Evolutionary conservation across 345 rosid genomes (phyloP).

Genomic region (Euphorbia peplus): DNA sequence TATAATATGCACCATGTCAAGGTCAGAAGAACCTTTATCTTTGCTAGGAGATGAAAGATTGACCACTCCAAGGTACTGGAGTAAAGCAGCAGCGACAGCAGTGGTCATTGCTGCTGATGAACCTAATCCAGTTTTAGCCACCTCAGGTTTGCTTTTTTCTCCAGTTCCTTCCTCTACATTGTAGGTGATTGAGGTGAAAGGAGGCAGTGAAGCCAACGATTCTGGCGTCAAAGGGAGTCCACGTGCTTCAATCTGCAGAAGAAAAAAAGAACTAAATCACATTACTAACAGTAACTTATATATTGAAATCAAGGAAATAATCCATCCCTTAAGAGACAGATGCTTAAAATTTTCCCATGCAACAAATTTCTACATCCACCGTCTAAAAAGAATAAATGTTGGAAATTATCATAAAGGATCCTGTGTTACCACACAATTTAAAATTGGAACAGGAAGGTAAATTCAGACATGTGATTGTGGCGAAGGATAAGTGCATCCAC

Average conservation of each 20-base stretch:
- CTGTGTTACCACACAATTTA: background rate
- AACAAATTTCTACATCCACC: background rate
- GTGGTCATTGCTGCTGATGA: slow-evolving; percentile 99
- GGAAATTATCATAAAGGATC: background rate
- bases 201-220: slow-evolving; percentile 67
- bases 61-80: slow-evolving; percentile 82
- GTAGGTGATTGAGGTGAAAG: slow-evolving; percentile 83
- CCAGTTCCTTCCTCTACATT: slow-evolving; percentile 61
- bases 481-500: background rate
- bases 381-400: background rate
- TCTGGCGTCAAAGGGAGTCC: slow-evolving; percentile 87
- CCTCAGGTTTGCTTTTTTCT: slow-evolving; percentile 78
- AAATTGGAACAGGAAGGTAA: background rate
- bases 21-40: slow-evolving; percentile 41
- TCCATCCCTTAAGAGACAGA: background rate
- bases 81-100: slow-evolving; percentile 86
- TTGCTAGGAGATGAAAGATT: slow-evolving; percentile 50
- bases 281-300: slow-evolving; percentile 21
- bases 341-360: background rate
- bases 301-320: background rate
- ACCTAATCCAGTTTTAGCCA: slow-evolving; percentile 97
- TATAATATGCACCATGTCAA: slow-evolving; percentile 76
- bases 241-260: slow-evolving; percentile 66
- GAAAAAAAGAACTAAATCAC: background rate
- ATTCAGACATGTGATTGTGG: background rate